Evolutionary conservation across 2,329 filamentous ascomycete genomes (phyloP), one percentile per base, ranked within the genome.

Genomic region (Neocatenulostroma microsporum): DNA sequence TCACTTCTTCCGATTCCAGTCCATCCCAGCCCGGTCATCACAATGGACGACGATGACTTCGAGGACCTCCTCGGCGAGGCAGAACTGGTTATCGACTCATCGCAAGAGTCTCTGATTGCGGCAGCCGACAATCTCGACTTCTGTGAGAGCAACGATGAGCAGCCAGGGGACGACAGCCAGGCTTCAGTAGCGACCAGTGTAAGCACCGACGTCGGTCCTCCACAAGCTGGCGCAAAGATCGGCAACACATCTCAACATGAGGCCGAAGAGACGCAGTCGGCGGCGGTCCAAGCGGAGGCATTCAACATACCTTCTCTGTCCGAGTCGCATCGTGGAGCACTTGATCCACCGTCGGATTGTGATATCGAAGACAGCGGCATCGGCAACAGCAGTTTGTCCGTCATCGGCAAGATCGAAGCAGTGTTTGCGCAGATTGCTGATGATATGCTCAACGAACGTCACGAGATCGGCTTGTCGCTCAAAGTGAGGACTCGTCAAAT

Each of bases 381-480:
- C n/a, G n/a, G n/a, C n/a, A n/a, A n/a, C n/a, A n/a, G n/a, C n/a
- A n/a, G n/a, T n/a, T n/a, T n/a, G 21, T 14, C 25, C n/a, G n/a
- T n/a, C n/a, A n/a, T 77, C 18, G 54, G 62, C 28, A 70, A 66
- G 37, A 74, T 81, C 27, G 75, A 80, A 49, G 57, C 61, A 4
- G 68, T 79, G 15, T 63, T 80, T 12, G 68, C 72, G 38, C 51
- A 50, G 1, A 67, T 79, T 32, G 46, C 69, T 6, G 68, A 75
- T 34, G 67, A 62, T 10, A 57, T 79, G 5, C 37, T 60, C 7
- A 55, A 62, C n/a, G 60, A 66, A 29, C 58, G 59, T 29, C 58
- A 62, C 18, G 55, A 66, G 9, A 54, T 80, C 14, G 57, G 57
- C 2, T 69, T 80, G 32, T 65, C 64, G 1, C 53, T 79, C 36